Conservation (phyloP, 2,329 filamentous ascomycete species). For the Nannizziopsis arthrosporioides region DNA sequence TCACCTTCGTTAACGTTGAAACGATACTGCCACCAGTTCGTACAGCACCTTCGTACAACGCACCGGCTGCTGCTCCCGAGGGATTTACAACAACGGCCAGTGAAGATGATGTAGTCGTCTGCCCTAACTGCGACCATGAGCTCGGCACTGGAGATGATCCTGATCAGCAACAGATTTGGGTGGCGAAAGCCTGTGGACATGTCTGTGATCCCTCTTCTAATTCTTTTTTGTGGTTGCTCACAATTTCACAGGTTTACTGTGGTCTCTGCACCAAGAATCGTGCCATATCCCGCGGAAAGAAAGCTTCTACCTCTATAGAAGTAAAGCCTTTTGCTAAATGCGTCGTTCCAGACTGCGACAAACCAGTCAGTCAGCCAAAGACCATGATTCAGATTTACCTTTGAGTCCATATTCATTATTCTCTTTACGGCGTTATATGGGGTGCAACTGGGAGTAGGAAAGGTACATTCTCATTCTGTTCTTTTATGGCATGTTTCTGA, state of each 20-base stretch:
- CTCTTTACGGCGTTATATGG: background rate
- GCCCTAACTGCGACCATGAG: slow-evolving; percentile 77
- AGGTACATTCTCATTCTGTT: background rate
- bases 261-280: slow-evolving; percentile 37
- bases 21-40: slow-evolving; percentile 15
- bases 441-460: background rate
- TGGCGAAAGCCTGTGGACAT: slow-evolving; percentile 81
- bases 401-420: slow-evolving; percentile 19
- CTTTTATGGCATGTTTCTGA: background rate
- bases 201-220: slow-evolving; percentile 38
- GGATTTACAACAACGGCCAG: slow-evolving; percentile 71
- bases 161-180: slow-evolving; percentile 78
- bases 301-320: slow-evolving; percentile 17
- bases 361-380: slow-evolving; percentile 28
- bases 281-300: slow-evolving; percentile 27
- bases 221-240: slow-evolving; percentile 10
- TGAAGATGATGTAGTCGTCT: slow-evolving; percentile 63
- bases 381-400: slow-evolving; percentile 40
- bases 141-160: slow-evolving; percentile 59
- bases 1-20: slow-evolving; percentile 30
- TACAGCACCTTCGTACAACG: slow-evolving; percentile 40
- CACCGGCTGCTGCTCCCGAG: slow-evolving; percentile 52
- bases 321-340: slow-evolving; percentile 35
- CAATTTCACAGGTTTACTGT: slow-evolving; percentile 35
- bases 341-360: slow-evolving; percentile 33